Percentiles rank a stretch among this genome's conserved stretches.
phyloP scores from a whole-genome alignment of 2,329 filamentous ascomycete species.

The Fusarium pseudocircinatum region DNA sequence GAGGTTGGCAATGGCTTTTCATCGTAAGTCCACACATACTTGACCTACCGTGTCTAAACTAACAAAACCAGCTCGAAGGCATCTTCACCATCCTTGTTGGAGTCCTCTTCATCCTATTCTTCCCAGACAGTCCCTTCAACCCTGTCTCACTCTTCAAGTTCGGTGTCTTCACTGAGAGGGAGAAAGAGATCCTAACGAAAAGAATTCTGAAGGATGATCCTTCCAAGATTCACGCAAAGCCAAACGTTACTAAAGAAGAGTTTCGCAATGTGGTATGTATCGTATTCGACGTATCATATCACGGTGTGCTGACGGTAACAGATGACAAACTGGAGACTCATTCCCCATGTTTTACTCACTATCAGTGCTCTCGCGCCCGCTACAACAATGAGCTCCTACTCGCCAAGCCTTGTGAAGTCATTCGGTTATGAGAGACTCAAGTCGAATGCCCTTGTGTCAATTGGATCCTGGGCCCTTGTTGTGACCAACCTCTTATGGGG shows the following conservation, averaged over 20 bases:
- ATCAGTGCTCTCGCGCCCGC: slow-evolving; percentile 31
- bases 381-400: slow-evolving; percentile 31
- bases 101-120: slow-evolving; percentile 25
- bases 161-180: slow-evolving; percentile 48
- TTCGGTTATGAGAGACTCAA: slow-evolving; percentile 50
- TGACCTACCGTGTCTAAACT: background rate
- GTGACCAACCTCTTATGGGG: slow-evolving; percentile 48
- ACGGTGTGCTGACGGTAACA: slow-evolving; percentile 17
- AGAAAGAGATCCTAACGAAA: slow-evolving; percentile 47
- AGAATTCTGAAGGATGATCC: slow-evolving; percentile 45
- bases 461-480: slow-evolving; percentile 49
- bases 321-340: slow-evolving; percentile 51
- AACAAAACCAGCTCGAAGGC: slow-evolving; percentile 42
- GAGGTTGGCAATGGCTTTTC: slow-evolving; percentile 42
- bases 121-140: slow-evolving; percentile 37
- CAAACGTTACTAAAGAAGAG: slow-evolving; percentile 45
- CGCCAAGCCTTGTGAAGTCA: slow-evolving; percentile 42
- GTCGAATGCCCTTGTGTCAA: slow-evolving; percentile 45
- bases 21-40: slow-evolving; percentile 11
- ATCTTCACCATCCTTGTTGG: slow-evolving; percentile 47
- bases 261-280: slow-evolving; percentile 46
- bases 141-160: slow-evolving; percentile 46
- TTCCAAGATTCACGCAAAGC: slow-evolving; percentile 46
- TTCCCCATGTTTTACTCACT: slow-evolving; percentile 46
- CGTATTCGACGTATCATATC: background rate